Percentiles rank a stretch among this genome's conserved stretches.
Evolutionary conservation across 768 basidiomycete genomes (phyloP).

Genomic region (Mycena leptocephala): DNA sequence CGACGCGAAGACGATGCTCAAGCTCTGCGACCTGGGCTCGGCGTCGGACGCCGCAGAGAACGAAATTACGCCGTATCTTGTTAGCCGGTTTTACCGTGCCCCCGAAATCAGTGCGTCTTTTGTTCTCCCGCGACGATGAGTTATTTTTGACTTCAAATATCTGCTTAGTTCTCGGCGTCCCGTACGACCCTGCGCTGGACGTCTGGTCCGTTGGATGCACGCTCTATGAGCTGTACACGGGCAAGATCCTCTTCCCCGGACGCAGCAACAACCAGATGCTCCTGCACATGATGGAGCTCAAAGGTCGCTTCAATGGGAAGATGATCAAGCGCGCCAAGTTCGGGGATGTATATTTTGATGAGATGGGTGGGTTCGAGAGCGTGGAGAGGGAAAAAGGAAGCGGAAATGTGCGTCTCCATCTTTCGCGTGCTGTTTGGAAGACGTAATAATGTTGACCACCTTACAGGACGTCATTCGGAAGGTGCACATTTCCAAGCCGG

Average conservation of each 20-base stretch:
- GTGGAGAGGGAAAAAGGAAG: slow-evolving; percentile 90
- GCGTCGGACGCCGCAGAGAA: slow-evolving; percentile 96
- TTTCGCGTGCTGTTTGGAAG: slow-evolving; percentile 16
- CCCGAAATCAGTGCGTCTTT: slow-evolving; percentile 91
- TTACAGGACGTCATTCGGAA: slow-evolving; percentile 86
- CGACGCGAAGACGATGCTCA: slow-evolving; percentile 93
- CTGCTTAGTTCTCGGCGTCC: slow-evolving; percentile 88
- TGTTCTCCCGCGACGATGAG: slow-evolving; percentile 3
- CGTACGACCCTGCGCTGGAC: slow-evolving; percentile 95
- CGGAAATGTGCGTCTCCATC: slow-evolving; percentile 75
- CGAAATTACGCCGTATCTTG: slow-evolving; percentile 98
- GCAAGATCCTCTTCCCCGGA: slow-evolving; percentile 98
- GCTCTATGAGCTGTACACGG: slow-evolving; percentile 95
- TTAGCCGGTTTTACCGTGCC: slow-evolving; percentile 97
- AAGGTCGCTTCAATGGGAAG: slow-evolving; percentile 93
- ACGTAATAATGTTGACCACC: slow-evolving; percentile 37
- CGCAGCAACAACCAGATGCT: slow-evolving; percentile 99
- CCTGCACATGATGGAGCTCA: slow-evolving; percentile 97
- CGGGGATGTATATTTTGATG: slow-evolving; percentile 94
- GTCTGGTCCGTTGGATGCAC: slow-evolving; percentile 99
- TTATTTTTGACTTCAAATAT: slow-evolving; percentile 34
- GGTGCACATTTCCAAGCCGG: slow-evolving; percentile 87
- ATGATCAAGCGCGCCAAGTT: slow-evolving; percentile 97
- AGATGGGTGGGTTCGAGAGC: slow-evolving; percentile 89
- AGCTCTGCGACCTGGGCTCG: slow-evolving; percentile 97